Conservation (phyloP, 352 stramenopile species). For the Pythium phragmiticola region DNA sequence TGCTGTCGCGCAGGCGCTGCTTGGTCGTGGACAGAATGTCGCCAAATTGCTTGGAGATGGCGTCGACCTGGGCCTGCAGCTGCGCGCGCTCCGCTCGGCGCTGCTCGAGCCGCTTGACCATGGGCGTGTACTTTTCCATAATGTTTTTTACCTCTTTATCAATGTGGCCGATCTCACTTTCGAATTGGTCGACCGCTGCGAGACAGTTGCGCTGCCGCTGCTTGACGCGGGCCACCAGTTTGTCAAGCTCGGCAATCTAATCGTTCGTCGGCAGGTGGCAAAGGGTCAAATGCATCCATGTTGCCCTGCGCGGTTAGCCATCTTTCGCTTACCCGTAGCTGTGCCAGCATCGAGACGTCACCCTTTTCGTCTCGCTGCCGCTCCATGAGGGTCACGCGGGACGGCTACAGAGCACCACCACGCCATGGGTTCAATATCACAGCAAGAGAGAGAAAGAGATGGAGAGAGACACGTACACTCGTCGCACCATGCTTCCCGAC, state of each 20-base stretch:
- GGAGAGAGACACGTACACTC: constrained; percentile 28
- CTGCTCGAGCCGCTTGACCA: constrained; percentile 59
- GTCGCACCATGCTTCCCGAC: constrained; percentile 37
- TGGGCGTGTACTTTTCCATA: constrained; percentile 60
- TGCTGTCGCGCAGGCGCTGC: constrained; percentile 44
- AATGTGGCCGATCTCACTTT: constrained; percentile 58
- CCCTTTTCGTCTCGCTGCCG: constrained; percentile 65
- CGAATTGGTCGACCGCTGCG: constrained; percentile 46
- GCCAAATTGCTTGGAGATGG: constrained; percentile 56
- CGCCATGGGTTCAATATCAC: constrained; percentile 1
- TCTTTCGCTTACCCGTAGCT: constrained; percentile 40
- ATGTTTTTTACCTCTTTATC: constrained; percentile 63
- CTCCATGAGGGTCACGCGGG: constrained; percentile 66
- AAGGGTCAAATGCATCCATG: too few species aligned
- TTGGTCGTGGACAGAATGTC: constrained; percentile 67
- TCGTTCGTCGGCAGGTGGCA: too few species aligned
- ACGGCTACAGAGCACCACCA: constrained; percentile 29
- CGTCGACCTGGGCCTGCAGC: constrained; percentile 47
- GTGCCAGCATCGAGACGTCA: constrained; percentile 73
- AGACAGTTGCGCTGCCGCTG: constrained; percentile 63
- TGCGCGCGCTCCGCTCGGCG: constrained; percentile 43
- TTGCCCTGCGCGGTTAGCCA: too few species aligned
- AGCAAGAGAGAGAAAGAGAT: neutral
- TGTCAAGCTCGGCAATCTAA: constrained; percentile 73
- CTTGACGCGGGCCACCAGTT: constrained; percentile 65